These are phyloP conservation scores for Ophiostoma australiae DNA, from an alignment of 2,329 filamentous ascomycete genomes.

Conservation along the genomic window DNA sequence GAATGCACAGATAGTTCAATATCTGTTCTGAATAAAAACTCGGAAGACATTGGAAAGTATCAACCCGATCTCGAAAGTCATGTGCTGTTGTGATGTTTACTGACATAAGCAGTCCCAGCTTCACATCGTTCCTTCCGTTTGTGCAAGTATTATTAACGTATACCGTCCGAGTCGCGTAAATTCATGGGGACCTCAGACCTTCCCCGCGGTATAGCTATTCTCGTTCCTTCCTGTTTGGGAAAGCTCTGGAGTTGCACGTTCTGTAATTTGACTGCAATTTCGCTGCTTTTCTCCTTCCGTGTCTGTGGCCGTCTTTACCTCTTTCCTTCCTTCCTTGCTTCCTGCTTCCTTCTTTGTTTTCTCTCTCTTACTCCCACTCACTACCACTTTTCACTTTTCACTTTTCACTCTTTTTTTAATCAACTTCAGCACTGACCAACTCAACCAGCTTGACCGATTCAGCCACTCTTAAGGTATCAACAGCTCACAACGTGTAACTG, in stretches of 20 bases:
- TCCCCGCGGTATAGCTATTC: neutral
- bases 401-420: neutral
- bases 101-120: neutral
- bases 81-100: no score
- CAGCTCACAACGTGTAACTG: no score
- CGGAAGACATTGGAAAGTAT: no score
- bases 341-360: neutral
- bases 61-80: neutral
- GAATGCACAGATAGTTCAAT: no score
- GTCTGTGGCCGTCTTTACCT: neutral
- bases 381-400: neutral
- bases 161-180: neutral
- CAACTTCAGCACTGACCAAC: neutral
- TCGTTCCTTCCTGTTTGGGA: constrained; percentile 1
- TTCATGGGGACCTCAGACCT: neutral
- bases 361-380: no score
- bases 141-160: neutral
- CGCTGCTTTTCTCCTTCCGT: neutral
- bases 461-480: neutral
- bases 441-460: neutral
- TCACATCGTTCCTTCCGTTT: neutral
- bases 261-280: no score
- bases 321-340: no score
- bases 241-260: neutral
- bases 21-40: no score